phyloP scores from a whole-genome alignment of 2,329 filamentous ascomycete species.

The Berkeleyomyces rouxiae region DNA sequence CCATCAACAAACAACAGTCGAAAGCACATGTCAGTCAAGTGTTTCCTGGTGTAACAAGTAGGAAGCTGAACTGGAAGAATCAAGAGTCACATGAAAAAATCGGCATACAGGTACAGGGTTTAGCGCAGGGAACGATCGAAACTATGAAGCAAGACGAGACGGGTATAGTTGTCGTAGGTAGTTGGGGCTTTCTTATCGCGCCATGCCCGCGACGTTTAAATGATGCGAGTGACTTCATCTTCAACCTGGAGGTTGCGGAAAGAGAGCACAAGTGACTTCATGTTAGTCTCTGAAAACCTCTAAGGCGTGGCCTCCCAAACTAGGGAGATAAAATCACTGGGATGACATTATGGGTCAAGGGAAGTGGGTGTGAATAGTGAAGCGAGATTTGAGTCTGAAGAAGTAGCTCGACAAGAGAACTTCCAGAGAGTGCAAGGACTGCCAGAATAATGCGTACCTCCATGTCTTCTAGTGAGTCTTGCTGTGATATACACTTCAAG shows the following conservation, averaged over 20 bases:
- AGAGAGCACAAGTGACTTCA: neutral
- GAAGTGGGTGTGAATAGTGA: neutral
- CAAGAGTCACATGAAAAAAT: neutral
- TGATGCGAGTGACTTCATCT: conserved; percentile 80
- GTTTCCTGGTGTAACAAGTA: neutral
- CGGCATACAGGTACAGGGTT: neutral
- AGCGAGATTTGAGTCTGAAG: neutral
- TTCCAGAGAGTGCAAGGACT: neutral
- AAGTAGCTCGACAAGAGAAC: neutral
- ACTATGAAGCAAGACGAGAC: neutral
- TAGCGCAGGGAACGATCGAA: neutral
- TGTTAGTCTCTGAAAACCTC: conserved; percentile 13
- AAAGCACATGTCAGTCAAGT: neutral
- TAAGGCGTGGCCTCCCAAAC: conserved; percentile 1
- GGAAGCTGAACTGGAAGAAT: neutral
- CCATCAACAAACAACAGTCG: conserved; percentile 4
- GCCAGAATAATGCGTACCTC: conserved; percentile 56
- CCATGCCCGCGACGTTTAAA: conserved; percentile 36
- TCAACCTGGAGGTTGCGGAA: conserved; percentile 44
- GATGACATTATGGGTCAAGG: neutral
- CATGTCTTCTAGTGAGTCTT: conserved; percentile 96
- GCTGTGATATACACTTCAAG: conserved; percentile 83
- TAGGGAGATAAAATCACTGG: neutral
- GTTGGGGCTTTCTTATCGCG: conserved; percentile 2
- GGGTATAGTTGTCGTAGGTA: neutral